Evolutionary conservation across 2,329 filamentous ascomycete species (phyloP).

Genomic region (Xylaria hypoxylon): DNA sequence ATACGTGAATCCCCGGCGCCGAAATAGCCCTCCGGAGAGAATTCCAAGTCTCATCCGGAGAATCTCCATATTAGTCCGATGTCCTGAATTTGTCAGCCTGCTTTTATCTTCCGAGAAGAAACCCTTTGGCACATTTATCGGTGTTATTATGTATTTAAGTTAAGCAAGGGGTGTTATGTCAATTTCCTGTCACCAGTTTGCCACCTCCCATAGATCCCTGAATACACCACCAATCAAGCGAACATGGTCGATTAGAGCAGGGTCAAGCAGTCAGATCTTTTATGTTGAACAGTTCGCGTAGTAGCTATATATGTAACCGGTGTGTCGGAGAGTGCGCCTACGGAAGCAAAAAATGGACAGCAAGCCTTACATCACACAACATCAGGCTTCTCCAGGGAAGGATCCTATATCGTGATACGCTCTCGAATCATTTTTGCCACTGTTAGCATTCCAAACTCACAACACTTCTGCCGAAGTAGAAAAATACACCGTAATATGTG

Average conservation of each 20-base stretch:
- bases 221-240: background rate
- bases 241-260: background rate
- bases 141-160: no score
- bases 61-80: conserved; percentile 19
- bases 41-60: background rate
- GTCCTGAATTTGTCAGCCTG: no score
- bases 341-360: background rate
- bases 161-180: background rate
- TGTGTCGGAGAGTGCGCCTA: background rate
- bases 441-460: no score
- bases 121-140: no score
- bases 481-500: background rate
- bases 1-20: background rate
- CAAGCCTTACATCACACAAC: background rate
- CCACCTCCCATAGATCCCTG: background rate
- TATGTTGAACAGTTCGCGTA: no score
- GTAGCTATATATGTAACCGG: no score
- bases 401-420: no score
- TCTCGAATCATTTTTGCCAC: no score
- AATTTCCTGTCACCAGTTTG: background rate
- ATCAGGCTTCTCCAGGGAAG: no score
- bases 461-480: background rate
- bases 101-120: no score
- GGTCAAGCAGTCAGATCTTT: background rate
- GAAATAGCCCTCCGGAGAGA: conserved; percentile 14